Conservation (phyloP, 352 stramenopile species). For the Phytopythium ostracodes region DNA sequence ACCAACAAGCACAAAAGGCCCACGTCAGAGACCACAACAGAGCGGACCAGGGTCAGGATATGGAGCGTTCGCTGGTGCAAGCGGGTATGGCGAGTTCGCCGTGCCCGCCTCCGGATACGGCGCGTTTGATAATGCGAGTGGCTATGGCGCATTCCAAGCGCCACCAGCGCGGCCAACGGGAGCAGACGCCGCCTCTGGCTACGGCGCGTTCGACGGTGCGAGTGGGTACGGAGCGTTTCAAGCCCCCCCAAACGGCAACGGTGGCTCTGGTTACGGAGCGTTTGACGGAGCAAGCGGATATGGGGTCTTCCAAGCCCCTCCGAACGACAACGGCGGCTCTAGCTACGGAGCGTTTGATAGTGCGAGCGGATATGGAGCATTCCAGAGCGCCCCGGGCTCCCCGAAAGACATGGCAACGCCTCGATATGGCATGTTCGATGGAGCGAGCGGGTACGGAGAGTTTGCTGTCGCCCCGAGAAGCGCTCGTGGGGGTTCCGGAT, state of each 20-base stretch:
- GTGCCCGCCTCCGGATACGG: slow-evolving; percentile 24
- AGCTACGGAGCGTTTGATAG: slow-evolving; percentile 18
- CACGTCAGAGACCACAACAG: not conserved
- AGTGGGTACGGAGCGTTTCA: slow-evolving; percentile 20
- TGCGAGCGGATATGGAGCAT: slow-evolving; percentile 16
- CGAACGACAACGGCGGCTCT: slow-evolving; percentile 7
- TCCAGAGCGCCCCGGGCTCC: slow-evolving; percentile 9
- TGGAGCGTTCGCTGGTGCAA: slow-evolving; percentile 28
- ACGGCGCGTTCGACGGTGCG: slow-evolving; percentile 17
- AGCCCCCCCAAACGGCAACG: slow-evolving; percentile 1
- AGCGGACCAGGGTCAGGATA: slow-evolving; percentile 15
- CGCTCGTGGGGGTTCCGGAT: slow-evolving; percentile 14
- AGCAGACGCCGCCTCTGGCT: not conserved
- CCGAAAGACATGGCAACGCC: too few relatives aligned
- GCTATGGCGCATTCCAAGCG: slow-evolving; percentile 5
- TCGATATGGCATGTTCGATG: slow-evolving; percentile 28
- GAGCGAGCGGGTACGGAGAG: not conserved
- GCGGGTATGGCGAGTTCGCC: slow-evolving; percentile 21
- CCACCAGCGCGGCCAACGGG: not conserved
- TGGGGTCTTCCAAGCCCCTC: slow-evolving; percentile 14
- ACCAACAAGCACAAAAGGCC: not conserved
- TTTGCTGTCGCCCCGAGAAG: not conserved
- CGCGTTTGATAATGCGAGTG: slow-evolving; percentile 24
- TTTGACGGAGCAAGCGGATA: slow-evolving; percentile 17
- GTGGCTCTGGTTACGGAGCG: slow-evolving; percentile 14